Conservation (phyloP, 805 yeast species). For the Sugiyamaella smithiae region DNA sequence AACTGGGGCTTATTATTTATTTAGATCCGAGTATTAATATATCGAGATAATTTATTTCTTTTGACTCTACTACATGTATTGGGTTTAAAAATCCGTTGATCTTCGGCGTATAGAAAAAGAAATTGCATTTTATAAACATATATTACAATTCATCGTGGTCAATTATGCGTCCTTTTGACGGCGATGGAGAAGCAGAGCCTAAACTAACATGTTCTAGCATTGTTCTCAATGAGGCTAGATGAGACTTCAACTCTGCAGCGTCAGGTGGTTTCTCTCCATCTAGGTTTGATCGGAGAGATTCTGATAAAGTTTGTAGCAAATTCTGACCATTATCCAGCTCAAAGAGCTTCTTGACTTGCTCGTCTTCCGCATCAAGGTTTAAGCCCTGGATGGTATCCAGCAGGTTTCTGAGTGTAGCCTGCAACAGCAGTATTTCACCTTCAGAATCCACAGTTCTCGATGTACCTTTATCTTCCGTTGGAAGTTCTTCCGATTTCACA, state of each 20-base stretch:
- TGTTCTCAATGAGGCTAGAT: conserved; percentile 4
- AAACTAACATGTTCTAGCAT: conserved; percentile 10
- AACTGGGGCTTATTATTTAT: not conserved
- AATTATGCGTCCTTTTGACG: too few relatives aligned
- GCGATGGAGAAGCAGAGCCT: too few relatives aligned
- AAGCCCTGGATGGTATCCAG: not conserved
- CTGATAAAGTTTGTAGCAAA: not conserved
- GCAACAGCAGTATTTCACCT: not conserved
- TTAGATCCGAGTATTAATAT: not conserved
- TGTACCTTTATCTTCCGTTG: not conserved
- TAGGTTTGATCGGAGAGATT: not conserved
- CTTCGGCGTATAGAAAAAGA: too few relatives aligned
- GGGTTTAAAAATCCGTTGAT: too few relatives aligned
- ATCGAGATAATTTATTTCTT: too few relatives aligned
- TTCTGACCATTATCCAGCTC: not conserved
- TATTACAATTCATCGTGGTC: conserved; percentile 19
- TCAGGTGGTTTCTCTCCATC: not conserved
- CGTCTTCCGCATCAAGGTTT: not conserved
- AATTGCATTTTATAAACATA: too few relatives aligned
- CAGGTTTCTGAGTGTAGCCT: not conserved
- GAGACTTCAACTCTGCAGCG: too few relatives aligned
- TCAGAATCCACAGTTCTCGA: not conserved
- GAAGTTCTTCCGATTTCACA: not conserved
- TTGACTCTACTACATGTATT: too few relatives aligned
- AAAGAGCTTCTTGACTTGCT: not conserved